These are phyloP conservation scores for Boeremia lycopersici DNA, from an alignment of 2,329 filamentous ascomycete genomes.

Conservation along the genomic window DNA sequence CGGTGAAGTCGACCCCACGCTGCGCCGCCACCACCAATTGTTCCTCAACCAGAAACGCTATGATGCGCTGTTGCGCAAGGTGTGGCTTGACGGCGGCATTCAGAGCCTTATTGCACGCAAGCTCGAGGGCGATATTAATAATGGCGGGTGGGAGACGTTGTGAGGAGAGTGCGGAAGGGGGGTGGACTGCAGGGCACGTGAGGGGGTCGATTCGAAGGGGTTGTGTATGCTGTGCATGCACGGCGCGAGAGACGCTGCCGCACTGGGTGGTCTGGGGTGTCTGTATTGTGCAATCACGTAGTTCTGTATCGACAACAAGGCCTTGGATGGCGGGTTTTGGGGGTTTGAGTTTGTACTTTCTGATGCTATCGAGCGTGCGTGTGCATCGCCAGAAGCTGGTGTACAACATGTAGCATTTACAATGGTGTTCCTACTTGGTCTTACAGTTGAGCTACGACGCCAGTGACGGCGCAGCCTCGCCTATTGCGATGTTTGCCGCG, in stretches of 20 bases:
- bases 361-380: neutral
- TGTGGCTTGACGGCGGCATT: constrained; percentile 86
- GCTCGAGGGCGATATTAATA: constrained; percentile 94
- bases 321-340: no score
- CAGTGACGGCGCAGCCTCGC: neutral
- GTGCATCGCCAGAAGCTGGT: neutral
- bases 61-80: constrained; percentile 81
- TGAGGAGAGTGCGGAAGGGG: constrained; percentile 21
- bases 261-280: no score
- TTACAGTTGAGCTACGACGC: constrained; percentile 7
- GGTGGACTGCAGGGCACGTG: neutral
- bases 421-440: constrained; percentile 1
- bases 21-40: constrained; percentile 82
- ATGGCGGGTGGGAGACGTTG: constrained; percentile 89
- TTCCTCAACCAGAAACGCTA: constrained; percentile 94
- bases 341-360: neutral
- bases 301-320: no score
- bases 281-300: no score
- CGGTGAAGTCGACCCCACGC: constrained; percentile 90
- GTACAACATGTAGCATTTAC: neutral
- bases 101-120: constrained; percentile 88
- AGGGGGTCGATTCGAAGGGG: neutral
- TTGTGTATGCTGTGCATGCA: no score
- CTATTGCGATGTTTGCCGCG: neutral
- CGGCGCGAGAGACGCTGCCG: no score